These are phyloP conservation scores for Phialocephala sp. DNA, from an alignment of 2,329 filamentous ascomycete species.

Conservation along the genomic window DNA sequence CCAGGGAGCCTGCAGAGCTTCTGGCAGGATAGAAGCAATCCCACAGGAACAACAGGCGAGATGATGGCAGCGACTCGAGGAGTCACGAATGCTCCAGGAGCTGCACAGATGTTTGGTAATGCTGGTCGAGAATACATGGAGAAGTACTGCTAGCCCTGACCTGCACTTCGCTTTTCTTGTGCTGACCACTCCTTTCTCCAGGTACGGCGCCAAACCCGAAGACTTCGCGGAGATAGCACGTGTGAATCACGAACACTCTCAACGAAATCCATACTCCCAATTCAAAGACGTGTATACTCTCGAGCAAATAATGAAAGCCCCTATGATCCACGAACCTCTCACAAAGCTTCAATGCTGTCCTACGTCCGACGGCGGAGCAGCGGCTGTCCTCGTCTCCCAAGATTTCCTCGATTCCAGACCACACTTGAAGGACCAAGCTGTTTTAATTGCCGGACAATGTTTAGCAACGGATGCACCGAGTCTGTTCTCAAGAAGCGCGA, in stretches of 20 bases:
- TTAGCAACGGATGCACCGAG: slow-evolving; percentile 83
- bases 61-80: slow-evolving; percentile 88
- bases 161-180: not conserved
- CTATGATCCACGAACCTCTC: slow-evolving; percentile 83
- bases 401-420: slow-evolving; percentile 85
- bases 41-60: slow-evolving; percentile 70
- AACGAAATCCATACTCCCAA: slow-evolving; percentile 96
- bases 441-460: slow-evolving; percentile 86
- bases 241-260: slow-evolving; percentile 90
- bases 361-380: slow-evolving; percentile 90
- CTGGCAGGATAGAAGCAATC: slow-evolving; percentile 85
- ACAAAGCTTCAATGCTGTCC: slow-evolving; percentile 99
- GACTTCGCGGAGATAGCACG: slow-evolving; percentile 96
- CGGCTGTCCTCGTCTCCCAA: slow-evolving; percentile 87
- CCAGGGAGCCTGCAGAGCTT: slow-evolving; percentile 82
- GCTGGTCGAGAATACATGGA: slow-evolving; percentile 94
- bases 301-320: slow-evolving; percentile 77
- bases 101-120: slow-evolving; percentile 95
- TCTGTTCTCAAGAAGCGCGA: slow-evolving; percentile 79
- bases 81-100: slow-evolving; percentile 79
- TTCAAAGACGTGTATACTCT: slow-evolving; percentile 91
- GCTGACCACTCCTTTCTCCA: slow-evolving; percentile 42
- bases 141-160: slow-evolving; percentile 59
- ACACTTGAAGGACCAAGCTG: slow-evolving; percentile 80
- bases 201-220: slow-evolving; percentile 78